Evolutionary conservation across 495 filamentous ascomycete species (phyloP), one percentile per base, ranked within the genome.

Genomic region (Elasticomyces elasticus): DNA sequence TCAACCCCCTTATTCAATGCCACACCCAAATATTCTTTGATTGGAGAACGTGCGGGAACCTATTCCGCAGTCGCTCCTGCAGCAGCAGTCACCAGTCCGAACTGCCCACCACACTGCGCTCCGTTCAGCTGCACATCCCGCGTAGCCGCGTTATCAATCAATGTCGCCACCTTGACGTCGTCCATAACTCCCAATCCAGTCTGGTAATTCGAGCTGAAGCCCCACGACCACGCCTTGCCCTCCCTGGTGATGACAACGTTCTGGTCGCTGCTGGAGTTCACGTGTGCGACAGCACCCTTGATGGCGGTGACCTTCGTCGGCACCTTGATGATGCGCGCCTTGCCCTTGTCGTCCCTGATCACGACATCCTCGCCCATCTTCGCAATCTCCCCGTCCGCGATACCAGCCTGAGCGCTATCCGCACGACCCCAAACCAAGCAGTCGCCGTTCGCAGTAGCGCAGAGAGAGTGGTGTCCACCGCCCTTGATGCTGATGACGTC

Each of bases 361-460:
- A 82, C 50, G 4, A 47, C 61, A 51, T 83, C 76, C 10, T 82
- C 76, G 20, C 35, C 25, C 41, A 61, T 41, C 53, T 78, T 61
- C 13, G 64, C 65, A 31, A 85, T 70, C 1, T 73, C 66, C 2
- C 58, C 66, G n/a, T 68, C 23, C 0, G 71, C 64, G 30, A 86
- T 72, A 41, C 86, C 85, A 38, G 77, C 71, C 52, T 84, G 80
- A 54, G 71, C 67, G 43, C 76, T 78, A 60, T 87, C 83, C 55
- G 82, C 72, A 40, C 83, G 78, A 56, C 86, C 86, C 82, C 81
- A 87, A 44, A 76, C 71, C 25, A 88, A 73, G 41, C 82, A 76
- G 46, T 83, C 68, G 30, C 83, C 83, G 27, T 80, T 71, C 15
- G 70, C 64, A 20, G 79, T 84, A 61, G 79, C 72, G 0, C 80